A percentile compares a stretch with the other conserved stretches of the same genome.
Conservation (phyloP, 1,284 basidiomycete species). For the Tremellales sp. region DNA sequence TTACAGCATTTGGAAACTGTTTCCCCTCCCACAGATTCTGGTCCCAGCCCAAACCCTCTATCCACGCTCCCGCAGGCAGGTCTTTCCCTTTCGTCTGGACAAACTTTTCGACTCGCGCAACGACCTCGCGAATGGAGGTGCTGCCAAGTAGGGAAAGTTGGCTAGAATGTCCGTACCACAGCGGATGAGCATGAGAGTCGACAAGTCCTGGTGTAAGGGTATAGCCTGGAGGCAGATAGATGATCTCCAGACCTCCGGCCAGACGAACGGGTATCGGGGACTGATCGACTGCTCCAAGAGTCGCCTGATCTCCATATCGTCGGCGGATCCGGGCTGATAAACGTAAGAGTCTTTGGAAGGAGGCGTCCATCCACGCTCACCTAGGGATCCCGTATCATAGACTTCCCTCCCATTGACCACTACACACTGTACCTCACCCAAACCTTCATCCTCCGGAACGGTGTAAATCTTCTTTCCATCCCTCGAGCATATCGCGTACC, state of each 20-base stretch:
- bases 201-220: constrained; percentile 44
- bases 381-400: constrained; percentile 56
- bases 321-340: constrained; percentile 29
- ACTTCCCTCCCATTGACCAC: constrained; percentile 60
- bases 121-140: constrained; percentile 58
- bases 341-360: background rate
- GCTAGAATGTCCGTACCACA: constrained; percentile 51
- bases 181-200: constrained; percentile 65
- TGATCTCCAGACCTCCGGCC: constrained; percentile 41
- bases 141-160: constrained; percentile 62
- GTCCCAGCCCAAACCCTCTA: constrained; percentile 88
- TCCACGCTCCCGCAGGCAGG: constrained; percentile 59
- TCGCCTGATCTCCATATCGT: constrained; percentile 42
- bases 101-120: constrained; percentile 61
- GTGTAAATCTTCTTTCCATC: constrained; percentile 37
- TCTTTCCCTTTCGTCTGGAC: constrained; percentile 44
- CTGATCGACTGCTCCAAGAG: constrained; percentile 26
- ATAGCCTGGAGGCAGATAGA: constrained; percentile 35
- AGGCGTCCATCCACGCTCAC: constrained; percentile 44
- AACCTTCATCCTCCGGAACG: constrained; percentile 18
- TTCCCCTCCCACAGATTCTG: constrained; percentile 63
- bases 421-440: constrained; percentile 60
- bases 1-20: constrained; percentile 72
- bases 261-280: constrained; percentile 25
- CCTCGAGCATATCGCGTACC: constrained; percentile 36